Evolutionary conservation across 306 rosid genomes (phyloP), one percentile per base, ranked within the genome.

Genomic region (Chamaecrista fasciculata): DNA sequence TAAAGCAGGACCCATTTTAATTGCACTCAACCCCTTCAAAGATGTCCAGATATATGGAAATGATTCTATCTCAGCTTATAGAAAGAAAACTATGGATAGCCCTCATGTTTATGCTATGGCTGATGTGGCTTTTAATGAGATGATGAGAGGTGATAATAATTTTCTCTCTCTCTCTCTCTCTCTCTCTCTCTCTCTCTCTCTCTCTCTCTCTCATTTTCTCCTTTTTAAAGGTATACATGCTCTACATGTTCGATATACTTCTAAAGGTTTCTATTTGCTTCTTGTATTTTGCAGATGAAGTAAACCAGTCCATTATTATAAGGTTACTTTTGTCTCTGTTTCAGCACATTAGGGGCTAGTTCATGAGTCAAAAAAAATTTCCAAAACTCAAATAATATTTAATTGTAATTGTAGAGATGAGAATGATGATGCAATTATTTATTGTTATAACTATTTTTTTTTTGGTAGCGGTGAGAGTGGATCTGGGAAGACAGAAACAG

Each of bases 391-490:
- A 21, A 8, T 64, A 36, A 25, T 56, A 43, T 74, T 19, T 48
- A 31, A 51, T 42, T 65, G 26, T 24, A n/a, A n/a, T 64, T 23
- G 11, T 14, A 33, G 53, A n/a, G 16, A 33, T 28, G 44, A 36
- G 62, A 56, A 49, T 67, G 21, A 71, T 25, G 19, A 53, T 66
- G 70, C 34, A 61, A 48, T 44, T 40, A 69, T 49, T 72, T 42
- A n/a, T 52, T 26, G 43, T 36, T 62, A 12, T 23, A 58, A n/a
- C n/a, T n/a, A n/a, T n/a, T n/a, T 75, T 69, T 62, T 66, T 56
- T 64, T 57, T 83, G 77, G 25, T 81, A 95, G 99, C 68, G 99
- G 99, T 16, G 99, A 95, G 85, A 95, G 96, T 79, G 99, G 99
- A 78, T 66, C 99, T 31, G 99, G 99, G 76, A 95, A 95, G 76